Evolutionary conservation across 441 rosid genomes (phyloP).

Genomic region (Erodium texanum): DNA sequence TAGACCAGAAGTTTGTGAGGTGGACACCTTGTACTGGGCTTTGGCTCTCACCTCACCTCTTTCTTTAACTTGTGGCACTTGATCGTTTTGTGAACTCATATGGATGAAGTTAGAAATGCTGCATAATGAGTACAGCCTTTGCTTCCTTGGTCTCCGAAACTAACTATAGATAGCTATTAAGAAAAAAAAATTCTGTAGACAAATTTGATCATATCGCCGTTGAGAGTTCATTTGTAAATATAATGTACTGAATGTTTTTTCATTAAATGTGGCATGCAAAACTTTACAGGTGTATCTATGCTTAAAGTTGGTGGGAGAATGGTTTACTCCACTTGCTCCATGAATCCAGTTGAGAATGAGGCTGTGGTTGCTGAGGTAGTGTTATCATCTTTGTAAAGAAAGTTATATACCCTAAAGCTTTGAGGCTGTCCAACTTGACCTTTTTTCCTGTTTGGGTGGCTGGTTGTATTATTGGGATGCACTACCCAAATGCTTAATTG

Average conservation of each 20-base stretch:
- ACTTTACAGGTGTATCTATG: constrained; percentile 54
- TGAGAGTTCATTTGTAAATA: not conserved
- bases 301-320: constrained; percentile 93
- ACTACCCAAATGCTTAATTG: no score
- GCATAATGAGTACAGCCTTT: not conserved
- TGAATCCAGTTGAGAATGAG: constrained; percentile 96
- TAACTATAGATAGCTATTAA: not conserved
- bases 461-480: not conserved
- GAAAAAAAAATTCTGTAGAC: no score
- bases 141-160: not conserved
- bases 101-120: not conserved
- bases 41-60: not conserved
- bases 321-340: constrained; percentile 98
- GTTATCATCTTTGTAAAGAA: not conserved
- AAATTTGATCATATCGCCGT: no score
- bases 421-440: not conserved
- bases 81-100: not conserved
- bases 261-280: not conserved
- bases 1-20: not conserved
- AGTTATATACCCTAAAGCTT: no score
- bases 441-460: not conserved
- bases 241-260: not conserved
- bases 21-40: not conserved
- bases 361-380: constrained; percentile 94
- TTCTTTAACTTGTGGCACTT: not conserved